A percentile compares a stretch with the other conserved stretches of the same genome.
Conservation (phyloP, 805 yeast species). For the Hermanozyma aechmeae region DNA sequence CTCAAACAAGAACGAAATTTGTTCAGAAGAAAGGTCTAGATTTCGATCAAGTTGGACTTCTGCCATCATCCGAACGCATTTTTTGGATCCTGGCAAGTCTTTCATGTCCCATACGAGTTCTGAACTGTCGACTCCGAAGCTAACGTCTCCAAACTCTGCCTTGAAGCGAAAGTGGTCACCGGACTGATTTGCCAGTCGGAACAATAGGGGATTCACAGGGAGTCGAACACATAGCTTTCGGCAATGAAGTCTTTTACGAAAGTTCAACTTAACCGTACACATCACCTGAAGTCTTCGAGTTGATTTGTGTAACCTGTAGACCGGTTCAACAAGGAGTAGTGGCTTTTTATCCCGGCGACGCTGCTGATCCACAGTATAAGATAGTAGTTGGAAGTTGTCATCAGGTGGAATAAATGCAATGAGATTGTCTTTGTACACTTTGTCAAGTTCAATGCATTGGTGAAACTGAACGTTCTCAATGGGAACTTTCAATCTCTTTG, state of each 20-base stretch:
- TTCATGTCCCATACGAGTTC: constrained; percentile 67
- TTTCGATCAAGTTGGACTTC: constrained; percentile 21
- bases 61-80: constrained; percentile 44
- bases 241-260: constrained; percentile 26
- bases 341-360: constrained; percentile 30
- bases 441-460: constrained; percentile 68
- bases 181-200: constrained; percentile 10
- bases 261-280: constrained; percentile 24
- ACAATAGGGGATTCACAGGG: constrained; percentile 28
- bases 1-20: not conserved
- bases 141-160: constrained; percentile 62
- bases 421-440: constrained; percentile 57
- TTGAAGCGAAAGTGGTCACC: constrained; percentile 27
- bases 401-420: constrained; percentile 86
- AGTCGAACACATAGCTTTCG: constrained; percentile 19
- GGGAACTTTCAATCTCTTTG: constrained; percentile 14
- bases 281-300: constrained; percentile 22
- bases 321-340: constrained; percentile 33
- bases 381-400: constrained; percentile 28
- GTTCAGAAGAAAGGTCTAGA: not conserved
- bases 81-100: constrained; percentile 50
- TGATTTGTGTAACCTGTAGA: constrained; percentile 15
- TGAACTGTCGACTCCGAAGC: constrained; percentile 61
- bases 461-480: constrained; percentile 32
- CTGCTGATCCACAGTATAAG: constrained; percentile 33